Evolutionary conservation across 1,284 basidiomycete species (phyloP).

Genomic region (Prillingera fragicola): DNA sequence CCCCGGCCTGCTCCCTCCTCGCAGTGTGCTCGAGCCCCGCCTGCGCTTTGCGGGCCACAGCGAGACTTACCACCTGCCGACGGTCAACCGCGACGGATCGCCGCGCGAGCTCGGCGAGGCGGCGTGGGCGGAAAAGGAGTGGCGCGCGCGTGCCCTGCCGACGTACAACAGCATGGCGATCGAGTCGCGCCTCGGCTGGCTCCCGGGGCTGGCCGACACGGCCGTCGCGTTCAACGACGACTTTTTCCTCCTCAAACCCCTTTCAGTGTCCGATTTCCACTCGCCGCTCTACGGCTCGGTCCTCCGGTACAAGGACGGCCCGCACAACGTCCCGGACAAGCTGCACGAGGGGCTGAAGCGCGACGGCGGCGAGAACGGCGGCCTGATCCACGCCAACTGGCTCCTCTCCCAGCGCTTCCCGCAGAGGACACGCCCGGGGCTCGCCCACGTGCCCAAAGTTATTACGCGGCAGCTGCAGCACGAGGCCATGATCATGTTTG

Average conservation of each 20-base stretch:
- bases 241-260: constrained; percentile 35
- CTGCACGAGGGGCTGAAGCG: constrained; percentile 19
- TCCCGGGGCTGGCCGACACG: constrained; percentile 29
- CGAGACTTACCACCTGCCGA: too few relatives aligned
- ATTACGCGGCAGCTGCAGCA: constrained; percentile 25
- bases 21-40: too few relatives aligned
- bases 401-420: constrained; percentile 35
- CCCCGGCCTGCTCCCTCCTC: too few relatives aligned
- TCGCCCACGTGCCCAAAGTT: constrained; percentile 39
- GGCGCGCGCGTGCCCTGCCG: constrained; percentile 29
- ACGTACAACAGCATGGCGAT: constrained; percentile 42
- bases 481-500: constrained; percentile 39
- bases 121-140: constrained; percentile 35
- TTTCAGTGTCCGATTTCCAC: constrained; percentile 31
- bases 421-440: constrained; percentile 22
- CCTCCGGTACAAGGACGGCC: constrained; percentile 29
- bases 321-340: constrained; percentile 25
- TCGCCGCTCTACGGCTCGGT: constrained; percentile 35
- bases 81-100: too few relatives aligned
- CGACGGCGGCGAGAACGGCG: constrained; percentile 40
- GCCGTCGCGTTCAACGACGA: constrained; percentile 41
- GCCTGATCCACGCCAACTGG: constrained; percentile 31
- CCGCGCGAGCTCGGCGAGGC: too few relatives aligned
- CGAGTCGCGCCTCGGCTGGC: constrained; percentile 31
- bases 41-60: too few relatives aligned